Evolutionary conservation across 148 eudicot genomes (phyloP), one percentile per base, ranked within the genome.

Genomic region (Tetragonia tetragonoides): DNA sequence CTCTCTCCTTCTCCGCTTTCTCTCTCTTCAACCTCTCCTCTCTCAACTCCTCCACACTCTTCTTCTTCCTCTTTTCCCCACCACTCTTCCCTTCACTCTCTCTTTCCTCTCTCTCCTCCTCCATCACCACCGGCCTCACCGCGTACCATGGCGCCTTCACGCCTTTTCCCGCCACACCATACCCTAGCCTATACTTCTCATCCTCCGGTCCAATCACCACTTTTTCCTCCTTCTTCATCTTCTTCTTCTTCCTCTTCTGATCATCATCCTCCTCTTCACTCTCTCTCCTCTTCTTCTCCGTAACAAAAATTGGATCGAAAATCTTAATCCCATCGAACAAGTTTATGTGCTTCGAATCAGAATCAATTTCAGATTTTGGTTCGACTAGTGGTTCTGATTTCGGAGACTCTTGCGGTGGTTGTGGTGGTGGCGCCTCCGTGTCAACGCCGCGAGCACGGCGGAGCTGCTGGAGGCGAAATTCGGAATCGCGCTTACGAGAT

Each of bases 21-120:
- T 95, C 97, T 81, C 99, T 86, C 83, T 83, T 89, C 92, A 95
- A 79, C 84, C 97, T 82, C 81, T 93, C 99, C 76, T 93, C 96
- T 76, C 99, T 86, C 84, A 95, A 65, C 87, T 91, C 88, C 83
- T 91, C 90, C 82, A 95, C 63, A 1, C 85, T 88, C 85, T 89
- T 91, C 81, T 78, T 89, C 87, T 80, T 89, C 82, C 61, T 76
- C 89, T 85, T 82, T 28, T 28, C 34, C 83, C 82, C 87, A 51
- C 73, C 51, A 46, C 85, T 77, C 63, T 77, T 85, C 40, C 64
- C 24, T 68, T 83, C 20, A 69, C 78, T 61, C 28, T 47, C 73
- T 17, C 77, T 75, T 1, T 23, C 82, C n/a, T 66, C 87, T 42
- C 66, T 77, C 12, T 77, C 65, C 39, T 66, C 85, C 28, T 68